Evolutionary conservation across 2,329 filamentous ascomycete species (phyloP).

Genomic region (Cytospora mali): DNA sequence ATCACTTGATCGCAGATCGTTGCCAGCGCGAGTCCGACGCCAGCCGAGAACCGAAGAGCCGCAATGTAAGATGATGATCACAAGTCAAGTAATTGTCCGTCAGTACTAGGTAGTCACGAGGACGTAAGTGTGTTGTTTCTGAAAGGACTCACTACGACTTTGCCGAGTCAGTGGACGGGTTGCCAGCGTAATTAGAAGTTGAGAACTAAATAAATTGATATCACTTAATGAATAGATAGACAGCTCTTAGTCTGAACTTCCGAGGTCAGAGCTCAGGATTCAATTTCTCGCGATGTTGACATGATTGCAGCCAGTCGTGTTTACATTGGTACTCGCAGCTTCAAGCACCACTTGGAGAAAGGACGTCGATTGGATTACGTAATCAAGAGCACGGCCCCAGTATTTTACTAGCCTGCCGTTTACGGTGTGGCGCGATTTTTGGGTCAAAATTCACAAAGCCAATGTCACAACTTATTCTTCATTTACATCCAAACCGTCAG

Average conservation of each 20-base stretch:
- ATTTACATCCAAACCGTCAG: constrained; percentile 5
- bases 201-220: neutral
- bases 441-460: constrained; percentile 8
- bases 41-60: neutral
- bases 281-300: too few species aligned
- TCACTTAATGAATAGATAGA: too few species aligned
- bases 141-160: neutral
- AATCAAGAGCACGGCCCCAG: neutral
- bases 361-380: neutral
- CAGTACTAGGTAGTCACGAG: neutral
- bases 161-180: neutral
- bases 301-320: neutral
- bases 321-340: neutral
- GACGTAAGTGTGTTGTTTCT: neutral
- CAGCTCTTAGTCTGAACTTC: too few species aligned
- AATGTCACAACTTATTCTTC: neutral
- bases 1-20: neutral
- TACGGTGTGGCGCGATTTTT: neutral
- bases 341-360: neutral
- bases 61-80: neutral
- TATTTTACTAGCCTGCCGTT: neutral
- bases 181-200: neutral
- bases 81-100: neutral
- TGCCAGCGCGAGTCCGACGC: neutral
- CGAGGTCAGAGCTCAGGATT: too few species aligned